Percentiles rank a stretch among this genome's conserved stretches.
These are phyloP conservation scores for Coniochaeta prunicola DNA, from an alignment of 2,329 filamentous ascomycete species.

Conservation along the genomic window DNA sequence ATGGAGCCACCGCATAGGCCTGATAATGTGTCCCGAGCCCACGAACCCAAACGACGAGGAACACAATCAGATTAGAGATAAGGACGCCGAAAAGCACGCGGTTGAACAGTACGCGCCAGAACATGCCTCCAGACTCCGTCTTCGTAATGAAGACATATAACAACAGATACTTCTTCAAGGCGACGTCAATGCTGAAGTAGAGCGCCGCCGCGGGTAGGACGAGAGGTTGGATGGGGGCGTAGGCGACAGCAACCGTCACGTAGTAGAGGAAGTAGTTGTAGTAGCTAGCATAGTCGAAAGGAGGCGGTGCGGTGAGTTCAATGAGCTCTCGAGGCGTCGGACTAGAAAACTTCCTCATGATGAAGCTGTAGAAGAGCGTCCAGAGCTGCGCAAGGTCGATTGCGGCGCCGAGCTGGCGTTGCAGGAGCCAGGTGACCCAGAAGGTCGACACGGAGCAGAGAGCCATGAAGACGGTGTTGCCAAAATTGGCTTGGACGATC, in stretches of 20 bases:
- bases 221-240: constrained; percentile 78
- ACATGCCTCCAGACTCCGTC: constrained; percentile 88
- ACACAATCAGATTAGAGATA: constrained; percentile 71
- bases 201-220: constrained; percentile 79
- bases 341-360: constrained; percentile 74
- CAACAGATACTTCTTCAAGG: constrained; percentile 90
- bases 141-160: constrained; percentile 96
- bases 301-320: constrained; percentile 82
- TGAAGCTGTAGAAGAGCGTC: constrained; percentile 76
- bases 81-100: constrained; percentile 79
- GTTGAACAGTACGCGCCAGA: constrained; percentile 89
- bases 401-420: constrained; percentile 89
- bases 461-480: constrained; percentile 58
- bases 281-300: constrained; percentile 93
- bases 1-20: constrained; percentile 63
- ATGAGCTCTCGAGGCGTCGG: constrained; percentile 90
- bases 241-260: constrained; percentile 79
- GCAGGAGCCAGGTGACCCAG: constrained; percentile 90
- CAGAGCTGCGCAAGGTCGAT: constrained; percentile 87
- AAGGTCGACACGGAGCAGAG: constrained; percentile 80
- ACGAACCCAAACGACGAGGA: constrained; percentile 65
- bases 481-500: constrained; percentile 57
- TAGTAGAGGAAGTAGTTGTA: constrained; percentile 99
- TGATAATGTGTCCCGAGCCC: constrained; percentile 52
- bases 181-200: constrained; percentile 82